Percentiles rank a stretch among this genome's conserved stretches.
phyloP scores from a whole-genome alignment of 2,329 filamentous ascomycete genomes.

The Aspergillus flavus region DNA sequence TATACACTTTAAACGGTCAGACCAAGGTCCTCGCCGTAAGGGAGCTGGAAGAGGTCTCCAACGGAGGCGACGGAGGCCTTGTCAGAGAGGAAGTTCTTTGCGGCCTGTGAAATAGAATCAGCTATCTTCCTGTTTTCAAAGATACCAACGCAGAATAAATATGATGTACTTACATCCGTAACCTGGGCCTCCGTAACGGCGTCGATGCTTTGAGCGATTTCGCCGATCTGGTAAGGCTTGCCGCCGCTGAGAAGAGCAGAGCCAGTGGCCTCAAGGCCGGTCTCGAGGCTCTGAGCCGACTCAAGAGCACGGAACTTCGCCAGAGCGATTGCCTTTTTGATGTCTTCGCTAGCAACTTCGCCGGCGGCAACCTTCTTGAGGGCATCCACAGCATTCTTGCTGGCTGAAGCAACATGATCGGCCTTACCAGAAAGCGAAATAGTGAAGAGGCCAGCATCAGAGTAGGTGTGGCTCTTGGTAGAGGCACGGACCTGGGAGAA shows the following conservation, averaged over 20 bases:
- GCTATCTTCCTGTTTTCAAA: background rate
- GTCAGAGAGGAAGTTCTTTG: constrained; percentile 81
- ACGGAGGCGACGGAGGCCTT: constrained; percentile 89
- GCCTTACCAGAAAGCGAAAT: constrained; percentile 79
- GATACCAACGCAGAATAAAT: background rate
- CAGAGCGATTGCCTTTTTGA: constrained; percentile 87
- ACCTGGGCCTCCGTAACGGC: constrained; percentile 81
- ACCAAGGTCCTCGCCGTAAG: constrained; percentile 91
- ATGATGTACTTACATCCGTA: constrained; percentile 69
- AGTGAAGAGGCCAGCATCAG: constrained; percentile 87
- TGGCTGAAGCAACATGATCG: constrained; percentile 70
- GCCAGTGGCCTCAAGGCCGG: constrained; percentile 80
- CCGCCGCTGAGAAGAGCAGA: constrained; percentile 78
- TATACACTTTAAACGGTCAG: constrained; percentile 76
- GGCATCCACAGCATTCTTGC: constrained; percentile 75
- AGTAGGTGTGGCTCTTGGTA: constrained; percentile 83
- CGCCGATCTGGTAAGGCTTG: constrained; percentile 81
- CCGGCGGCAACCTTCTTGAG: constrained; percentile 80
- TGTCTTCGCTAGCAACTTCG: constrained; percentile 76
- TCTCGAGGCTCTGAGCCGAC: constrained; percentile 73
- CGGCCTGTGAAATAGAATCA: constrained; percentile 62
- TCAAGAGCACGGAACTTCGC: constrained; percentile 93
- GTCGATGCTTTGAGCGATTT: constrained; percentile 76
- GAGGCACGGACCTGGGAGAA: constrained; percentile 68
- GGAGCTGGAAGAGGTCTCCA: constrained; percentile 87